A percentile compares a stretch with the other conserved stretches of the same genome.
Evolutionary conservation across 192 early-diverging fungal genomes (phyloP).

Genomic region (Gaertneriomyces semiglobifer): DNA sequence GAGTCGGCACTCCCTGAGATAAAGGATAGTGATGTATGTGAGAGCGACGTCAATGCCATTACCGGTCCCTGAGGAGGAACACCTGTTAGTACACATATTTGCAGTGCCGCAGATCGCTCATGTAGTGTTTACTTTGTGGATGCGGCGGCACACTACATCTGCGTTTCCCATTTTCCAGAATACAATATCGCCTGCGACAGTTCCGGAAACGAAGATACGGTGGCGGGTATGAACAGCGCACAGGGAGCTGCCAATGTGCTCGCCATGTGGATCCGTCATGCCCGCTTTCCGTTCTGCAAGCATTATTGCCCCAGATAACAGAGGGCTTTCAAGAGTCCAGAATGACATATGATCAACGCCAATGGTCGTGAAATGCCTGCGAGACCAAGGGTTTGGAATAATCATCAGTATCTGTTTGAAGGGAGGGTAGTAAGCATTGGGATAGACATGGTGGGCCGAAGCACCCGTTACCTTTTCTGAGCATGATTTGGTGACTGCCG

Average conservation of each 20-base stretch:
- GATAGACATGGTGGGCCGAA: background rate
- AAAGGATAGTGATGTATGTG: slow-evolving; percentile 10
- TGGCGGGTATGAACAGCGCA: slow-evolving; percentile 18
- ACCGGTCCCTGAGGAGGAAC: slow-evolving; percentile 19
- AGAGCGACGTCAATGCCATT: slow-evolving; percentile 15
- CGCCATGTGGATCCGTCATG: slow-evolving; percentile 7
- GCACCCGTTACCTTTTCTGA: slow-evolving; percentile 1
- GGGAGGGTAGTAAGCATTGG: background rate
- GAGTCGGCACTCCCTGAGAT: slow-evolving; percentile 27
- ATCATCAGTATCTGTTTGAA: slow-evolving; percentile 18
- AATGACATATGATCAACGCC: slow-evolving; percentile 13
- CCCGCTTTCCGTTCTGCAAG: slow-evolving; percentile 6
- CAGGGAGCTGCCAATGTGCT: background rate
- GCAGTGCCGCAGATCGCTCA: too few species aligned
- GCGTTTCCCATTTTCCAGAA: slow-evolving; percentile 25
- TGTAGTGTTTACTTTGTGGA: slow-evolving; percentile 21
- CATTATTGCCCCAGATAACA: slow-evolving; percentile 1
- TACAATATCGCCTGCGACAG: slow-evolving; percentile 19
- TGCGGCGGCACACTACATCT: background rate
- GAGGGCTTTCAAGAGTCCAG: slow-evolving; percentile 23
- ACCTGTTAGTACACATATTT: background rate
- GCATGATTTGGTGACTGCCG: slow-evolving; percentile 3
- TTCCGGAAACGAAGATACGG: slow-evolving; percentile 18
- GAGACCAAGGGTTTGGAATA: slow-evolving; percentile 18
- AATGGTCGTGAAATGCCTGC: slow-evolving; percentile 20